phyloP scores from a whole-genome alignment of 257 asterid genomes.

The Thymus mandschuricus region DNA sequence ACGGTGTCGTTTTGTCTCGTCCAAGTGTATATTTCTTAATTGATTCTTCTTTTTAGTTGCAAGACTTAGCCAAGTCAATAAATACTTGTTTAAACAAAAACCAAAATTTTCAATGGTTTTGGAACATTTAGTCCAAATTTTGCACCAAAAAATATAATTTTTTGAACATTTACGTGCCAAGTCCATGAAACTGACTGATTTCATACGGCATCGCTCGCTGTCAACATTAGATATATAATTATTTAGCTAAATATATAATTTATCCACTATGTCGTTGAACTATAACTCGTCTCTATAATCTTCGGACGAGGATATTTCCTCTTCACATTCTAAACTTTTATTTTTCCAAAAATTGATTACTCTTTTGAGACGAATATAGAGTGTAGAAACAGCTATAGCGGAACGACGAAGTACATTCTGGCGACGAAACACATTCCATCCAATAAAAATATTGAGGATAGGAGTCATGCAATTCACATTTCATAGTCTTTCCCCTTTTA shows the following conservation, averaged over 20 bases:
- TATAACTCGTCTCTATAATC: not conserved
- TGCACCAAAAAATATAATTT: not conserved
- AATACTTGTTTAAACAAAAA: not conserved
- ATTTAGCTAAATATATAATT: not conserved
- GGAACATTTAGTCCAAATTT: not conserved
- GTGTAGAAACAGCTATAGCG: too few relatives aligned
- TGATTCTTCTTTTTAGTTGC: too few relatives aligned
- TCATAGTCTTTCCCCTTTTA: too few relatives aligned
- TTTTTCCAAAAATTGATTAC: too few relatives aligned
- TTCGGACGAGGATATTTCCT: not conserved
- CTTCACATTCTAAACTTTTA: not conserved
- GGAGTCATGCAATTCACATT: too few relatives aligned
- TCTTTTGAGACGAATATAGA: too few relatives aligned
- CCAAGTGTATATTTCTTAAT: too few relatives aligned
- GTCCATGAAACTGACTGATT: not conserved
- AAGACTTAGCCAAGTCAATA: not conserved
- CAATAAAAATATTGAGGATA: too few relatives aligned
- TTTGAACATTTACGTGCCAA: not conserved
- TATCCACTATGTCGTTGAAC: not conserved
- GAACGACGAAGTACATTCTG: too few relatives aligned
- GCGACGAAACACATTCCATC: too few relatives aligned
- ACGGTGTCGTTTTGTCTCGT: too few relatives aligned
- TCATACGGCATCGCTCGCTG: not conserved
- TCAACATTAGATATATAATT: not conserved
- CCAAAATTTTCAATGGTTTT: not conserved